These are phyloP conservation scores for Bondarzewia mesenterica DNA, from an alignment of 1,284 basidiomycete species.

Conservation along the genomic window DNA sequence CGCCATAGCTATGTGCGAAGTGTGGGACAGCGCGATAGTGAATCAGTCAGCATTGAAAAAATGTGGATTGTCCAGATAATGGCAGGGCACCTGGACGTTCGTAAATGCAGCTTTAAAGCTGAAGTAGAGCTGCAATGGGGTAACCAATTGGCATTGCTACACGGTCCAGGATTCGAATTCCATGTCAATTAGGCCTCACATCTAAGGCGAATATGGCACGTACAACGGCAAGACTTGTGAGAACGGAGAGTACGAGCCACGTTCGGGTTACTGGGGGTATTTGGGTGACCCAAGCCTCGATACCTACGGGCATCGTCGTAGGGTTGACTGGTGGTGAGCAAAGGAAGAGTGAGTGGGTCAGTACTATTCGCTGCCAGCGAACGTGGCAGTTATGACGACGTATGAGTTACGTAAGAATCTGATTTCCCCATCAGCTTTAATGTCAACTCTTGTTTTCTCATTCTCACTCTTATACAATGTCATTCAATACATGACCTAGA, in stretches of 20 bases:
- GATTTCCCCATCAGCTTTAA: too few relatives aligned
- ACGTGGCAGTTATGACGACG: not conserved
- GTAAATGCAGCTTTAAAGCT: constrained; percentile 79
- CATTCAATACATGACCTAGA: too few relatives aligned
- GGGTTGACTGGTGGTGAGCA: not conserved
- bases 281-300: constrained; percentile 79
- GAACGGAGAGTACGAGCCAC: constrained; percentile 74
- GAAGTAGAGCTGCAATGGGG: constrained; percentile 88
- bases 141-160: constrained; percentile 88
- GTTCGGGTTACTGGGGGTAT: constrained; percentile 84
- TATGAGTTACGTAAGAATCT: not conserved
- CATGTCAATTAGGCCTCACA: too few relatives aligned
- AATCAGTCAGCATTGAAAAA: not conserved
- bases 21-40: too few relatives aligned
- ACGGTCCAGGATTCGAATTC: too few relatives aligned
- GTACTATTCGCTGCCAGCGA: not conserved
- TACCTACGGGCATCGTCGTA: constrained; percentile 60
- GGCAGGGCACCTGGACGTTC: constrained; percentile 62
- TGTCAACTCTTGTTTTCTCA: too few relatives aligned
- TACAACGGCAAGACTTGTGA: constrained; percentile 80
- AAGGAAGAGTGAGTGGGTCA: not conserved
- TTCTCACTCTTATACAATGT: too few relatives aligned
- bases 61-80: not conserved
- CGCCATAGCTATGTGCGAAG: constrained; percentile 72
- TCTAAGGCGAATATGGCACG: constrained; percentile 19